These are phyloP conservation scores for Hypoxylon lenormandii DNA, from an alignment of 495 filamentous ascomycete species.

Conservation along the genomic window DNA sequence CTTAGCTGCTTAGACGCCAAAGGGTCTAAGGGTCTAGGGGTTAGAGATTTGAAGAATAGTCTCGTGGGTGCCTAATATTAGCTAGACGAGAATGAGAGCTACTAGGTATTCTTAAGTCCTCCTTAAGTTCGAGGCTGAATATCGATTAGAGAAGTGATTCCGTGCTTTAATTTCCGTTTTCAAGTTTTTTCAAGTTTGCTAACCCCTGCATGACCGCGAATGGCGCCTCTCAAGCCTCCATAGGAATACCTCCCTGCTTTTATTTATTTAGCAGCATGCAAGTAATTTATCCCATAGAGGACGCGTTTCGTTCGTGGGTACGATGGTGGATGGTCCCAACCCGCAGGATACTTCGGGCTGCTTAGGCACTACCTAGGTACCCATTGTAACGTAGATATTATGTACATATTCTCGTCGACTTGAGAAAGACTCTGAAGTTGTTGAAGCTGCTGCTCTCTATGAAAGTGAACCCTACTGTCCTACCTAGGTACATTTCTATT, in stretches of 20 bases:
- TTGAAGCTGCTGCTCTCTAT: no score
- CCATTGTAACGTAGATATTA: not conserved
- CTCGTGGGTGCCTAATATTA: no score
- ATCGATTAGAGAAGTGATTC: conserved; percentile 12
- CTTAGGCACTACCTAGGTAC: not conserved
- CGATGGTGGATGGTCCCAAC: no score
- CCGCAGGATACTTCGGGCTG: not conserved
- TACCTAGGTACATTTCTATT: no score
- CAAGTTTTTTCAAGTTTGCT: conserved; percentile 27
- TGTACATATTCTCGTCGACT: not conserved
- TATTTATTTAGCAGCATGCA: conserved; percentile 30
- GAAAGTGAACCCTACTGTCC: no score
- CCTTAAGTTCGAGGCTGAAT: conserved; percentile 7
- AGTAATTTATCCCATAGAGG: conserved; percentile 30
- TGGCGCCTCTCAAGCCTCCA: conserved; percentile 8
- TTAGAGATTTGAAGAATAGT: no score
- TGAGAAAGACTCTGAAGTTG: no score
- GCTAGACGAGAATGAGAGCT: no score
- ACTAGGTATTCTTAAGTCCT: conserved; percentile 3
- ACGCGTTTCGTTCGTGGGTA: not conserved
- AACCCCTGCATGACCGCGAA: conserved; percentile 22
- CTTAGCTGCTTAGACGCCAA: no score
- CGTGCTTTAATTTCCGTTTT: conserved; percentile 39
- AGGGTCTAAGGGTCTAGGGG: no score
- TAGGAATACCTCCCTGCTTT: conserved; percentile 25